Base-by-base conservation (phyloP, 345 rosid species). In the Sisymbrium irio region DNA sequence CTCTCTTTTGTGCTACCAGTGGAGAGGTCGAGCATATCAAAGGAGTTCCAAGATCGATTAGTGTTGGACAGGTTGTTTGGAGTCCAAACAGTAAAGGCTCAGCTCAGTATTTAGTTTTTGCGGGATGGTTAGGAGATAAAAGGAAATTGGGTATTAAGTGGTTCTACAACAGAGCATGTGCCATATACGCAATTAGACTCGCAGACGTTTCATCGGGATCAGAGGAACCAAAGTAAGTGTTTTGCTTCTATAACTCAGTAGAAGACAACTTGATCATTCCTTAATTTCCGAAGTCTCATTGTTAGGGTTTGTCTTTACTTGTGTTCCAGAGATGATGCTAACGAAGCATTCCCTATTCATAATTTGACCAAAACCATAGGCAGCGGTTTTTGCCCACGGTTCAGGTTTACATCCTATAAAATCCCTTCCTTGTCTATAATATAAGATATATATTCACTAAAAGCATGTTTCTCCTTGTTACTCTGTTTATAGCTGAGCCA, bases 1-100 rank as follows among this genome's bases (percentile, higher is more conserved):
- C 18, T 28, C 28, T 57, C 54, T 67, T 41, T 30, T 9, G 36
- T 41, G 44, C 59, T 27, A 59, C 55, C 79, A 95, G 99, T 78
- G 99, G 91, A 78, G 85, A 83, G 69, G 97, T 92, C 2, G 72
- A 74, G 64, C 84, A 82, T 53, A 74, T 90, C 56, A 79, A 82
- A 86, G 96, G 93, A 82, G 82, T 92, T 81, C 47, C 85, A 4
- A 85, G 81, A 79, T 85, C 91, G 8, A 33, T 95, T 67, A 95
- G 98, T 47, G 78, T 81, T 73, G 97, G 99, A 39, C 99, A 95
- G 80, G 99, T 92, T 32, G 89, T 92, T 53, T 95, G 99, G 99
- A 88, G 93, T 63, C 97, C 97, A 66, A 32, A 68, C 36, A 45
- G 53, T 39, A 78, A 77, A 60, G 87, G 82, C 32, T 62, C 41